Percentiles rank a stretch among this genome's conserved stretches.
Conservation (phyloP, 176 grass and related monocot genomes). For the Puya raimondii region DNA sequence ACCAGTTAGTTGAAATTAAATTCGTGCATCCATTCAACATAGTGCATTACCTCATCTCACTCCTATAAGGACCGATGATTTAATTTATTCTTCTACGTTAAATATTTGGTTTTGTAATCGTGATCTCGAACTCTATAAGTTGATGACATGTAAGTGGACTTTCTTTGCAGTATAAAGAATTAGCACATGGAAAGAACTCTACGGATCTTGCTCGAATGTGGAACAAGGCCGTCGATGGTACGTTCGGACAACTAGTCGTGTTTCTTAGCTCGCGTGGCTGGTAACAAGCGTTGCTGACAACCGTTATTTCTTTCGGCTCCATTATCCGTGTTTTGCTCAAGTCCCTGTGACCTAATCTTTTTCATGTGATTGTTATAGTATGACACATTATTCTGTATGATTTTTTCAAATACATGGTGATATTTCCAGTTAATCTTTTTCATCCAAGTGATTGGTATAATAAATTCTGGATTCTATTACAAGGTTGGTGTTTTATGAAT, state of each 20-base stretch:
- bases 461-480: background rate
- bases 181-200: conserved; percentile 12
- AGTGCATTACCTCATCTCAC: background rate
- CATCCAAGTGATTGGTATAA: background rate
- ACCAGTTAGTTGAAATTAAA: too few species aligned
- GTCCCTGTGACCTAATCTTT: too few species aligned
- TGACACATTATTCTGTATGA: background rate
- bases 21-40: too few species aligned
- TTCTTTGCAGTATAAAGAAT: conserved; percentile 22
- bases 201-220: conserved; percentile 29
- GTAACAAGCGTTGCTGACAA: conserved; percentile 11
- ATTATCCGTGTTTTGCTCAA: background rate
- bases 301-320: background rate
- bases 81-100: background rate
- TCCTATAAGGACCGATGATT: background rate
- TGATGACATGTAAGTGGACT: background rate
- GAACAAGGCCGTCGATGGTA: conserved; percentile 37
- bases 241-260: conserved; percentile 22
- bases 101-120: background rate
- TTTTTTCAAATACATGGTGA: background rate
- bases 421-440: background rate
- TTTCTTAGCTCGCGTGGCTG: conserved; percentile 37
- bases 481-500: background rate
- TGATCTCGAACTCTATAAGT: background rate
- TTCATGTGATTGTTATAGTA: background rate